These are phyloP conservation scores for Eudorina sp. DNA, from an alignment of 139 green algal genomes.

Conservation along the genomic window DNA sequence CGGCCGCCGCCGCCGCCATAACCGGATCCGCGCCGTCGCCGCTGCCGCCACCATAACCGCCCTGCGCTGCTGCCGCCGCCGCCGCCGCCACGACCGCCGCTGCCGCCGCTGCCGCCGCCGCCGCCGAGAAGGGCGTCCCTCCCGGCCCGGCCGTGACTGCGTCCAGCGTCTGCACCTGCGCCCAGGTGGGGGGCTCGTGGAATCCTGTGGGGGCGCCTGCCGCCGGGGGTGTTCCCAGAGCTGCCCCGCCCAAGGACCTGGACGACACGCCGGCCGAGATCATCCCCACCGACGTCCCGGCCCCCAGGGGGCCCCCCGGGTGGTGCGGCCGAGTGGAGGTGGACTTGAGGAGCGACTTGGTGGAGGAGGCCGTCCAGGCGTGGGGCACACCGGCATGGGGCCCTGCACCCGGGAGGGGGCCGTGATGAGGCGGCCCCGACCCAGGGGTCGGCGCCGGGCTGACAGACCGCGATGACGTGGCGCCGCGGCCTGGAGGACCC, in stretches of 20 bases:
- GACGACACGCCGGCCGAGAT: background rate
- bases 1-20: background rate
- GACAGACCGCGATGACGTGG: background rate
- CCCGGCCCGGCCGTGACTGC: constrained; percentile 15
- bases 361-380: too few species aligned
- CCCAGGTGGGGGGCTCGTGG: constrained; percentile 17
- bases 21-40: too few species aligned
- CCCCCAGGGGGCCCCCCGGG: too few species aligned
- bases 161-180: constrained; percentile 17
- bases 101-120: background rate
- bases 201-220: constrained; percentile 23
- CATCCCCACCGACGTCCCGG: background rate
- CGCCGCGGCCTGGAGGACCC: background rate
- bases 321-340: background rate
- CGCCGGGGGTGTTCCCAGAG: too few species aligned
- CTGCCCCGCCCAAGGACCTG: too few species aligned
- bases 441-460: background rate
- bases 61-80: background rate
- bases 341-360: background rate
- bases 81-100: background rate
- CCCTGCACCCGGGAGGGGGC: too few species aligned
- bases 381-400: too few species aligned
- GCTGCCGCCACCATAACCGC: background rate
- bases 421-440: background rate
- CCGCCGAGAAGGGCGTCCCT: background rate